Conservation (phyloP, 2,329 filamentous ascomycete genomes). For the Scolecobasidium constrictum region DNA sequence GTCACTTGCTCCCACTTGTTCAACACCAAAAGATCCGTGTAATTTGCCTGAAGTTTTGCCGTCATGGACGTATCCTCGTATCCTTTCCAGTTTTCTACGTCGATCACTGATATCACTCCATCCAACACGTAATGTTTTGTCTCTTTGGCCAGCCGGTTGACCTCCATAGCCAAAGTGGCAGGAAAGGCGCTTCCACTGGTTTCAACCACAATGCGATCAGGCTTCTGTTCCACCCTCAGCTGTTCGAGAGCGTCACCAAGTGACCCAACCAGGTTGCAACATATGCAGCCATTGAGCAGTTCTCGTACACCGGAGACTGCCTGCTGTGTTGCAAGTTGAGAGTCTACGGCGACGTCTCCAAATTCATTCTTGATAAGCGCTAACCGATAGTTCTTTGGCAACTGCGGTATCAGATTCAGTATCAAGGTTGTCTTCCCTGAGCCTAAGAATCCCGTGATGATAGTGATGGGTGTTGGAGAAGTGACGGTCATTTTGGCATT, state of each 20-base stretch:
- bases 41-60: conserved; percentile 75
- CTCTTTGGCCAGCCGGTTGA: conserved; percentile 67
- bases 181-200: conserved; percentile 77
- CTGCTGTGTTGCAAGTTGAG: conserved; percentile 71
- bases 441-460: conserved; percentile 91
- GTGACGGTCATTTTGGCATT: conserved; percentile 19
- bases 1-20: conserved; percentile 82
- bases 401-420: conserved; percentile 84
- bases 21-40: conserved; percentile 82
- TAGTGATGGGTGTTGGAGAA: conserved; percentile 68
- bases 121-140: conserved; percentile 65
- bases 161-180: conserved; percentile 80
- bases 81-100: conserved; percentile 90
- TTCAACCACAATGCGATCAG: conserved; percentile 87
- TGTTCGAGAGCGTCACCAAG: conserved; percentile 70
- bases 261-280: conserved; percentile 94
- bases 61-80: conserved; percentile 89
- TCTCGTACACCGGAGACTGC: conserved; percentile 86
- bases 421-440: conserved; percentile 83
- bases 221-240: conserved; percentile 46
- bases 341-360: conserved; percentile 87
- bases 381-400: conserved; percentile 77
- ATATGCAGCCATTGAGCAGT: conserved; percentile 94
- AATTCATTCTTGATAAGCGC: conserved; percentile 98
- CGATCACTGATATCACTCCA: conserved; percentile 79